Evolutionary conservation across 371 early-diverging fungal genomes (phyloP).

Genomic region (Blakeslea trispora): DNA sequence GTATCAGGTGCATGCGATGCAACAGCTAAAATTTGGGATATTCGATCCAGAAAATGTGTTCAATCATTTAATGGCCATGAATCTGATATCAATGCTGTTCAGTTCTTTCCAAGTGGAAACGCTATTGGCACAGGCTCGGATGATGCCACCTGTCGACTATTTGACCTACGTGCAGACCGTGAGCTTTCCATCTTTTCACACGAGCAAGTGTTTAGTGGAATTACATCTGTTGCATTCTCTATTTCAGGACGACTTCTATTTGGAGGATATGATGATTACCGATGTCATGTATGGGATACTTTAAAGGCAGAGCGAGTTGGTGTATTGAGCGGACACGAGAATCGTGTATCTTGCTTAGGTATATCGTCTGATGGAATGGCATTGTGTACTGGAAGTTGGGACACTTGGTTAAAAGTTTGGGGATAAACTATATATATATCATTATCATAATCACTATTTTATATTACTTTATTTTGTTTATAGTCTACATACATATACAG

Average conservation of each 20-base stretch:
- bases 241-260: slow-evolving; percentile 94
- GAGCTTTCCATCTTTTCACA: slow-evolving; percentile 95
- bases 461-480: too few species aligned
- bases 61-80: slow-evolving; percentile 98
- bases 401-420: slow-evolving; percentile 83
- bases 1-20: slow-evolving; percentile 98
- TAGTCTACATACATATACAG: too few species aligned
- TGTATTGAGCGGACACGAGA: slow-evolving; percentile 94
- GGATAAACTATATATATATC: slow-evolving; percentile 1
- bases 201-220: slow-evolving; percentile 95
- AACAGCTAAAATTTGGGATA: slow-evolving; percentile 99
- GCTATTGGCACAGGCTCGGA: slow-evolving; percentile 97
- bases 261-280: slow-evolving; percentile 98
- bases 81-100: slow-evolving; percentile 97
- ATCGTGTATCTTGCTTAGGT: slow-evolving; percentile 95
- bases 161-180: slow-evolving; percentile 96
- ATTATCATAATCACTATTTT: too few species aligned
- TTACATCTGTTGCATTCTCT: slow-evolving; percentile 96
- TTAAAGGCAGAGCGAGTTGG: slow-evolving; percentile 94
- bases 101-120: slow-evolving; percentile 98
- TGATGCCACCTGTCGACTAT: slow-evolving; percentile 96
- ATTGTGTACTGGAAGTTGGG: slow-evolving; percentile 98
- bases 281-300: slow-evolving; percentile 98
- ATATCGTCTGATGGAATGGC: slow-evolving; percentile 97
- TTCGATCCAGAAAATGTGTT: slow-evolving; percentile 92